Percentiles rank a stretch among this genome's conserved stretches.
Conservation (phyloP, 345 rosid species). For the Anacardium occidentale region DNA sequence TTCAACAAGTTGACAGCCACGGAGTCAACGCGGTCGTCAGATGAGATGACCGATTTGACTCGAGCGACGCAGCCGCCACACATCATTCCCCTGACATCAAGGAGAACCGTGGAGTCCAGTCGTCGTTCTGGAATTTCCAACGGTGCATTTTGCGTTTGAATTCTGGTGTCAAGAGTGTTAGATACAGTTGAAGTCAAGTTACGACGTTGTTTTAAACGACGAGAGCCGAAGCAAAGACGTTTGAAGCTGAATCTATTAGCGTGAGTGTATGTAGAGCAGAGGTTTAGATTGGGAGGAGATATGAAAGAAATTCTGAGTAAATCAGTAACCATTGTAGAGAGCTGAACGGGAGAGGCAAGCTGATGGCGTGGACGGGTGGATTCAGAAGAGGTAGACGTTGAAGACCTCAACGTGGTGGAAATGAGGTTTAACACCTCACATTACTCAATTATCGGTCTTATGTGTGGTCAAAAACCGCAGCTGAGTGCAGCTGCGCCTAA, state of each 20-base stretch:
- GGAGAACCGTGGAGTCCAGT: slow-evolving; percentile 51
- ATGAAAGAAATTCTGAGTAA: slow-evolving; percentile 40
- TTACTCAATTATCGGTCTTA: neutral
- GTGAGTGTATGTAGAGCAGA: slow-evolving; percentile 16
- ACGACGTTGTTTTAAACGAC: neutral
- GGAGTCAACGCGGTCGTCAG: slow-evolving; percentile 81
- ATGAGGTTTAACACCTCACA: slow-evolving; percentile 11
- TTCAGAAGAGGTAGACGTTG: neutral
- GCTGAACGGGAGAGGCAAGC: neutral
- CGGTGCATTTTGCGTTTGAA: slow-evolving; percentile 27
- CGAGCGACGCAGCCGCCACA: slow-evolving; percentile 92
- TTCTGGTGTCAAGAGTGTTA: slow-evolving; percentile 51
- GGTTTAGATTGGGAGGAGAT: slow-evolving; percentile 34
- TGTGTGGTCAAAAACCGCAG: slow-evolving; percentile 14
- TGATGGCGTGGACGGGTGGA: neutral
- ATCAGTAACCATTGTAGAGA: slow-evolving; percentile 43
- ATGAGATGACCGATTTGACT: slow-evolving; percentile 64
- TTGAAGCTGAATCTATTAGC: slow-evolving; percentile 9
- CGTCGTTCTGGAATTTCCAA: slow-evolving; percentile 14
- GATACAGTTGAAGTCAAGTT: slow-evolving; percentile 15
- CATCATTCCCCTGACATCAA: slow-evolving; percentile 88
- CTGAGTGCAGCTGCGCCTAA: neutral
- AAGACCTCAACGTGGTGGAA: slow-evolving; percentile 8
- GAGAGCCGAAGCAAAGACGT: slow-evolving; percentile 20
- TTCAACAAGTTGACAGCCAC: slow-evolving; percentile 88